Percentiles rank a stretch among this genome's conserved stretches.
Evolutionary conservation across 148 eudicot genomes (phyloP).

Genomic region (Gaultheria prostrata): DNA sequence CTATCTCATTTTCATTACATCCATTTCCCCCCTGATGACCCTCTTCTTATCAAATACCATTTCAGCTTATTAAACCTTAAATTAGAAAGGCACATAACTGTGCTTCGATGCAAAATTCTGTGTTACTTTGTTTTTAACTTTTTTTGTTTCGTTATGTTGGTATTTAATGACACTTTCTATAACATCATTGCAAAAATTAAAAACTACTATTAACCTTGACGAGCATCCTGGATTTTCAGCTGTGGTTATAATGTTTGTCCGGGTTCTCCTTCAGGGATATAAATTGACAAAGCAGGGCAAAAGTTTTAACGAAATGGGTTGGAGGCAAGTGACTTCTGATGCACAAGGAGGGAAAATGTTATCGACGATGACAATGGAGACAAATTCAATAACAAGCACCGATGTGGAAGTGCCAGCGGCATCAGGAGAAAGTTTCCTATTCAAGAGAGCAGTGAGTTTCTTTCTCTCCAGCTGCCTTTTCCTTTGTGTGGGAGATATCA

Average conservation of each 20-base stretch:
- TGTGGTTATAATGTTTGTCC: background rate
- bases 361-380: constrained; percentile 85
- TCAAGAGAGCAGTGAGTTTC: constrained; percentile 67
- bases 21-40: background rate
- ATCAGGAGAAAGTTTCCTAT: constrained; percentile 41
- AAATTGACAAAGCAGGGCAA: constrained; percentile 80
- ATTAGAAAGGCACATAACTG: background rate
- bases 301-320: constrained; percentile 62
- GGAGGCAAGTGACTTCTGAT: constrained; percentile 63
- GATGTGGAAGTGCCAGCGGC: constrained; percentile 29
- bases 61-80: background rate
- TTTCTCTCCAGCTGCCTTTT: constrained; percentile 13
- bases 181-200: background rate
- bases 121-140: background rate
- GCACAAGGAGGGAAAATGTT: constrained; percentile 61
- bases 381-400: constrained; percentile 27
- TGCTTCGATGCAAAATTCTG: background rate
- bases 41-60: background rate
- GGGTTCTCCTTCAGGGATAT: constrained; percentile 57
- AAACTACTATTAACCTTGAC: background rate
- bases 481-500: background rate
- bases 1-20: background rate
- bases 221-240: background rate
- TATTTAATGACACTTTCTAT: background rate
- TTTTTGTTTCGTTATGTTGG: background rate